Percentiles rank a stretch among this genome's conserved stretches.
phyloP scores from a whole-genome alignment of 345 rosid species.

The Ailanthus altissimus region DNA sequence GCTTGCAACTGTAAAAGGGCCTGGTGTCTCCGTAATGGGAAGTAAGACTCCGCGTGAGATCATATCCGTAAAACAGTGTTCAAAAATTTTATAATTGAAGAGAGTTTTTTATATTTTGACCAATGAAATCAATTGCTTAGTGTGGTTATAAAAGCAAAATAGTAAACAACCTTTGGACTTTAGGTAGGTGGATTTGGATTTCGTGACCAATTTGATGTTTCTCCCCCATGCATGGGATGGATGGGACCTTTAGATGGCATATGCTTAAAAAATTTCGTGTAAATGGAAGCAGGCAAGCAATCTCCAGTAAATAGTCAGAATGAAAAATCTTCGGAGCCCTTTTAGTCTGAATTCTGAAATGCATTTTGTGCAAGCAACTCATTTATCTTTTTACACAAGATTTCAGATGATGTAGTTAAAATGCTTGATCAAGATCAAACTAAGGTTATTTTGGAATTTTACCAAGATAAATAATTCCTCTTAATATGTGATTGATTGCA shows the following conservation, averaged over 20 bases:
- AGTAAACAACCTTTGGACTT: not conserved
- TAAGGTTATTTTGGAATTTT: too few relatives aligned
- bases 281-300: not conserved
- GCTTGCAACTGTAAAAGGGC: not conserved
- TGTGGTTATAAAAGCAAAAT: not conserved
- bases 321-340: too few relatives aligned
- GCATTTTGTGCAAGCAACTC: too few relatives aligned
- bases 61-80: too few relatives aligned
- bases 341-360: too few relatives aligned
- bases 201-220: not conserved
- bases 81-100: too few relatives aligned
- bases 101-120: not conserved
- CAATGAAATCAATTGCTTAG: slow-evolving; percentile 20
- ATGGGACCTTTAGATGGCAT: not conserved
- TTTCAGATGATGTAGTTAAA: too few relatives aligned
- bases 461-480: not conserved
- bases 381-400: too few relatives aligned
- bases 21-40: slow-evolving; percentile 14
- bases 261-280: not conserved
- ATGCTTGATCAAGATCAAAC: too few relatives aligned
- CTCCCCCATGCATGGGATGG: not conserved
- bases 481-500: not conserved
- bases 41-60: slow-evolving; percentile 9
- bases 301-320: too few relatives aligned
- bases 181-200: slow-evolving; percentile 1